These are phyloP conservation scores for Diaporthe sp. DNA, from an alignment of 2,329 filamentous ascomycete species.

Conservation along the genomic window DNA sequence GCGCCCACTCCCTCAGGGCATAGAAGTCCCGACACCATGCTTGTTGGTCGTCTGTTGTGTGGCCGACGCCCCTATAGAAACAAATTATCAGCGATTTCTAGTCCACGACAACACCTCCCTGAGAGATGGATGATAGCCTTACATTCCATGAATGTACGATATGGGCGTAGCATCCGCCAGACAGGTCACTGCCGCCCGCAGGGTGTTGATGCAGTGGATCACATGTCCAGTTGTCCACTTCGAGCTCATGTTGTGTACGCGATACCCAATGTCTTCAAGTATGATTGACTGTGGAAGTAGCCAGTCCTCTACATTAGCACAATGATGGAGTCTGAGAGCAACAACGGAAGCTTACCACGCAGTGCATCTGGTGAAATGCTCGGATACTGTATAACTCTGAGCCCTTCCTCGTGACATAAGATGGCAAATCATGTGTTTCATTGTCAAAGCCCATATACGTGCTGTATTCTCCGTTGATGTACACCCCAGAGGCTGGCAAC, in stretches of 20 bases:
- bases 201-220: neutral
- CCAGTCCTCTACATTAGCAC: neutral
- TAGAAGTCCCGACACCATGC: slow-evolving; percentile 1
- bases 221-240: neutral
- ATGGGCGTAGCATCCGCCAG: neutral
- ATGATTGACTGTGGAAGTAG: neutral
- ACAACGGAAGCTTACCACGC: neutral
- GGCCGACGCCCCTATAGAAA: neutral
- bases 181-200: neutral
- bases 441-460: neutral
- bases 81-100: neutral
- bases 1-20: neutral
- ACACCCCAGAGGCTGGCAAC: neutral
- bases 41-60: neutral
- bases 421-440: neutral
- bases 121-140: neutral
- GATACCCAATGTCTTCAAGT: neutral
- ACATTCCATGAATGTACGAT: neutral
- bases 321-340: too few species aligned
- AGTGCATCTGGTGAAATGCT: neutral
- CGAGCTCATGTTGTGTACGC: neutral
- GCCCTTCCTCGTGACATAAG: neutral
- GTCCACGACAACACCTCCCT: neutral
- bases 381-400: neutral
- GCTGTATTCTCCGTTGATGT: neutral